phyloP scores from a whole-genome alignment of 208 protist genomes.

The Porcisia hertigi region DNA sequence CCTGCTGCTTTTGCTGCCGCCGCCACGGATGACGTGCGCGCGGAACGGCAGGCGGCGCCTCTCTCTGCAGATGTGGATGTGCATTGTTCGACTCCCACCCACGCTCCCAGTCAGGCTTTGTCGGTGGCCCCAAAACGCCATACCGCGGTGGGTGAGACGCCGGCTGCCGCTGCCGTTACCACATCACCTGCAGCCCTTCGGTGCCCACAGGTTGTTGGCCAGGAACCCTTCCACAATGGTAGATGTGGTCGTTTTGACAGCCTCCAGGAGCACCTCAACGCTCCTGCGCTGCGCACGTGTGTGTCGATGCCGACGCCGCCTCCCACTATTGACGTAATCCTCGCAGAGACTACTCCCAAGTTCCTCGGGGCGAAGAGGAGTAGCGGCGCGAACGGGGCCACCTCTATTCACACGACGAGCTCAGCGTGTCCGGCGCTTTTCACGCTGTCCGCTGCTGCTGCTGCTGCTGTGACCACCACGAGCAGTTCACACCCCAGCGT shows the following conservation, averaged over 20 bases:
- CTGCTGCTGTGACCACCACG: constrained; percentile 13
- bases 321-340: constrained; percentile 16
- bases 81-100: neutral
- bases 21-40: constrained; percentile 10
- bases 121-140: neutral
- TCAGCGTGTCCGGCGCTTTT: neutral
- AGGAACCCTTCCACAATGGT: neutral
- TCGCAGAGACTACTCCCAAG: neutral
- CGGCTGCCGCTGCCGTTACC: neutral
- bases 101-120: neutral
- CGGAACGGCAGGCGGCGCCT: constrained; percentile 8
- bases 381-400: neutral
- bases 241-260: constrained; percentile 1
- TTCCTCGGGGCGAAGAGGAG: neutral
- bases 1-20: neutral
- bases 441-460: neutral
- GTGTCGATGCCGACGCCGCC: constrained; percentile 20
- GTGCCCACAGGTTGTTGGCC: constrained; percentile 20
- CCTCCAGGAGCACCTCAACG: neutral
- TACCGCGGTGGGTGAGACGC: neutral
- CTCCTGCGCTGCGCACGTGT: neutral
- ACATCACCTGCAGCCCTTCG: constrained; percentile 4
- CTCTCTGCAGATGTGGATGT: constrained; percentile 11
- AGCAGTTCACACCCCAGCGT: constrained; percentile 20
- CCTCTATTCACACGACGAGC: constrained; percentile 3